These are phyloP conservation scores for Scytalidium lignicola DNA, from an alignment of 2,329 filamentous ascomycete species.

Conservation along the genomic window DNA sequence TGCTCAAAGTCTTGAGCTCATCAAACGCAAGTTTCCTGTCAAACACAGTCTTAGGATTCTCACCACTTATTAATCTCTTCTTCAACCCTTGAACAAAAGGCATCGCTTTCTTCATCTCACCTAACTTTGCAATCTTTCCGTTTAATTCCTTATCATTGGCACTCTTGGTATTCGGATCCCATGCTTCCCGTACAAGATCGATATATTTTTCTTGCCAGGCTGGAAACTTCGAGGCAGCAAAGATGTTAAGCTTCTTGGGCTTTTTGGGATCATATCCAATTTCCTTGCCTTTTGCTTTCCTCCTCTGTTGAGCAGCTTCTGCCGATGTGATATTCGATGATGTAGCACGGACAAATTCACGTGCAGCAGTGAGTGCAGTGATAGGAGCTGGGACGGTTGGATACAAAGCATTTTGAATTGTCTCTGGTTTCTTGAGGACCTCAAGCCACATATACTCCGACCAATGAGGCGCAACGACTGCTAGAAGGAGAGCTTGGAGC, in stretches of 20 bases:
- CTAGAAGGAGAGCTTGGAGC: constrained; percentile 76
- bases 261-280: constrained; percentile 82
- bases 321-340: constrained; percentile 81
- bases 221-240: constrained; percentile 73
- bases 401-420: constrained; percentile 75
- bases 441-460: constrained; percentile 92
- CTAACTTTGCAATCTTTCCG: constrained; percentile 72
- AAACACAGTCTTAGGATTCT: constrained; percentile 64
- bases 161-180: constrained; percentile 55
- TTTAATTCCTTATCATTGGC: constrained; percentile 79
- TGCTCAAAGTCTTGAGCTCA: constrained; percentile 67
- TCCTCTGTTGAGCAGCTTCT: constrained; percentile 78
- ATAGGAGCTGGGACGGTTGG: constrained; percentile 64
- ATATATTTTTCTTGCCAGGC: constrained; percentile 90
- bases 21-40: constrained; percentile 83
- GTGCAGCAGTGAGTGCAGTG: constrained; percentile 66
- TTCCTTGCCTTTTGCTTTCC: constrained; percentile 88
- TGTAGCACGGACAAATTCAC: constrained; percentile 69
- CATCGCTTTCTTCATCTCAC: constrained; percentile 97
- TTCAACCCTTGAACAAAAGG: constrained; percentile 88
- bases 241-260: constrained; percentile 88
- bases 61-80: constrained; percentile 69
- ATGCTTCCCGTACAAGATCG: constrained; percentile 68
- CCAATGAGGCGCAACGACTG: constrained; percentile 88
- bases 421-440: constrained; percentile 69